Percentiles rank a stretch among this genome's conserved stretches.
Conservation (phyloP, 495 filamentous ascomycete species). For the Hypoxylon cercidicola region DNA sequence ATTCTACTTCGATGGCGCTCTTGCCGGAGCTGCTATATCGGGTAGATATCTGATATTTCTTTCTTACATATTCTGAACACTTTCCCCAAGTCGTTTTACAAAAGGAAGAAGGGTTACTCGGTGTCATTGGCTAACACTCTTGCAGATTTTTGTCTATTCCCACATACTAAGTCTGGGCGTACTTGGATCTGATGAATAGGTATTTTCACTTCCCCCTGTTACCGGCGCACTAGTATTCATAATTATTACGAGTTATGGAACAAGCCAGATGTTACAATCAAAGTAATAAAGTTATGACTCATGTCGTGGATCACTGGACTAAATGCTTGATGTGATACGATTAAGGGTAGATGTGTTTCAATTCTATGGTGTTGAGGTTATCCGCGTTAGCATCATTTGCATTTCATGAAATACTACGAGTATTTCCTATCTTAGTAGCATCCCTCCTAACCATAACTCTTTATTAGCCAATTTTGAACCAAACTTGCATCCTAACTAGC, state of each 20-base stretch:
- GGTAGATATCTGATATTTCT: constrained; percentile 79
- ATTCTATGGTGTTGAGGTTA: neutral
- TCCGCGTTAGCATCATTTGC: neutral
- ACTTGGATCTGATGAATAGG: no score
- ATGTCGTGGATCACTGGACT: neutral
- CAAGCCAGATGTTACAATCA: neutral
- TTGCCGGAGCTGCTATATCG: constrained; percentile 87
- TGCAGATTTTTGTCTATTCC: no score
- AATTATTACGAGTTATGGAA: no score
- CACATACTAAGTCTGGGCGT: no score
- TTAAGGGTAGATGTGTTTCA: neutral
- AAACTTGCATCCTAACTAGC: constrained; percentile 12
- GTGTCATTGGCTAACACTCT: constrained; percentile 13
- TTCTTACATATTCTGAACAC: constrained; percentile 97
- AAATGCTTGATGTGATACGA: neutral
- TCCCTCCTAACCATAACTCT: neutral
- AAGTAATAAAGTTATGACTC: neutral
- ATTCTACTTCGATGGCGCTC: constrained; percentile 80
- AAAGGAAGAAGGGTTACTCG: neutral
- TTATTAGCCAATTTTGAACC: constrained; percentile 1
- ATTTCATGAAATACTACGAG: neutral
- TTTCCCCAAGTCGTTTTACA: neutral
- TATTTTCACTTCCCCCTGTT: no score
- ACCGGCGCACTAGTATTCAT: no score
- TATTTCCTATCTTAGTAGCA: neutral